A percentile compares a stretch with the other conserved stretches of the same genome.
These are phyloP conservation scores for Aspergillus haitiensis DNA, from an alignment of 495 filamentous ascomycete species.

Conservation along the genomic window DNA sequence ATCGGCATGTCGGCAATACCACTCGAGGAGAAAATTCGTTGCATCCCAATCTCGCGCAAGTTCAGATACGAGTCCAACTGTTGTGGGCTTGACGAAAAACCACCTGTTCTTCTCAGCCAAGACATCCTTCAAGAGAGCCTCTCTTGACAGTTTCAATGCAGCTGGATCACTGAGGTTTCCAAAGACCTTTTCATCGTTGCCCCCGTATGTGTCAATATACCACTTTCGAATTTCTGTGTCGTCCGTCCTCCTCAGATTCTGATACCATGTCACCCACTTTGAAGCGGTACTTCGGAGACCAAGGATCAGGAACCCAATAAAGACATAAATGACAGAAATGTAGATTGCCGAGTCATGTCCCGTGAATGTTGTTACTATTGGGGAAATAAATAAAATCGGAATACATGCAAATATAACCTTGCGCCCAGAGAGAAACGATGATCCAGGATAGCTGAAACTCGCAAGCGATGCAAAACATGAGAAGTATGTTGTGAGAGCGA, in stretches of 20 bases:
- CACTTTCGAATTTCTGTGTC: constrained; percentile 52
- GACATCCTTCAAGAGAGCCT: constrained; percentile 47
- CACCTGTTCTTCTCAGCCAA: constrained; percentile 43
- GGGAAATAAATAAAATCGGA: constrained; percentile 50
- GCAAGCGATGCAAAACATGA: constrained; percentile 53
- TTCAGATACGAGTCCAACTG: constrained; percentile 47
- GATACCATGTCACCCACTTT: constrained; percentile 55
- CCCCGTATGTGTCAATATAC: constrained; percentile 41
- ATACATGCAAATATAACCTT: constrained; percentile 46
- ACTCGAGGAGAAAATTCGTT: constrained; percentile 59
- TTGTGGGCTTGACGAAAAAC: constrained; percentile 42
- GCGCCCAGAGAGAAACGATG: constrained; percentile 51
- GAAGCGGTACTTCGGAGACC: constrained; percentile 47
- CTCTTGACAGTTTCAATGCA: constrained; percentile 48
- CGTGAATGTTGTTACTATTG: constrained; percentile 47
- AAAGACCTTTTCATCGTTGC: constrained; percentile 39
- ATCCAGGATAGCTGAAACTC: constrained; percentile 58
- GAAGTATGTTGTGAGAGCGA: constrained; percentile 53
- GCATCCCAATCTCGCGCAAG: constrained; percentile 55
- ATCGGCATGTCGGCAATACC: constrained; percentile 57
- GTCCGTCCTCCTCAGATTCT: constrained; percentile 45
- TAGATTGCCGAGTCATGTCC: constrained; percentile 51
- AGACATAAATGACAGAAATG: constrained; percentile 47
- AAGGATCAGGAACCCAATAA: constrained; percentile 45
- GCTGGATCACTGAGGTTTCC: constrained; percentile 45